phyloP scores from a whole-genome alignment of 495 filamentous ascomycete genomes.

The Penicillium parvum region DNA sequence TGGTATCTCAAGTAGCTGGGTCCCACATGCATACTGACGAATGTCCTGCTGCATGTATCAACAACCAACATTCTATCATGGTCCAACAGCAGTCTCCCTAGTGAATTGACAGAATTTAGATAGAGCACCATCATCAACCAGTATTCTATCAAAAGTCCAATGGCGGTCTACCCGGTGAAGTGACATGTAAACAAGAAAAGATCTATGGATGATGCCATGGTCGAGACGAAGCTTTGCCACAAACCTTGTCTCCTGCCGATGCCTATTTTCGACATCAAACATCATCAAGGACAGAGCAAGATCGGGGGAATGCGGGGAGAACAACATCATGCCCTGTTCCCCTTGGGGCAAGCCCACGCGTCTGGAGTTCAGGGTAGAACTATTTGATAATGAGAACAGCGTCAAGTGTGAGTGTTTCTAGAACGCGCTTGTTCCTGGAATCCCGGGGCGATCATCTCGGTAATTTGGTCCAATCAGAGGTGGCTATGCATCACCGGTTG shows the following conservation, averaged over 20 bases:
- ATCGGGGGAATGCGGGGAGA: conserved; percentile 20
- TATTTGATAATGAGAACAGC: background rate
- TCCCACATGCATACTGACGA: too few species aligned
- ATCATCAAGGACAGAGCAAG: background rate
- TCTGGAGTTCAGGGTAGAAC: background rate
- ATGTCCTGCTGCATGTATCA: too few species aligned
- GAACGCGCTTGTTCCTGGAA: conserved; percentile 20
- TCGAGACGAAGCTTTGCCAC: background rate
- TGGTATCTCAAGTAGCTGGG: too few species aligned
- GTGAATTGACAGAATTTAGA: too few species aligned
- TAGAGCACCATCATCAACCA: too few species aligned
- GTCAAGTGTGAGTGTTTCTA: conserved; percentile 12
- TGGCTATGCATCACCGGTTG: conserved; percentile 17
- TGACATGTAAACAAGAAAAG: too few species aligned
- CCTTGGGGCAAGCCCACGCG: conserved; percentile 23
- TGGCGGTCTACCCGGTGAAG: too few species aligned
- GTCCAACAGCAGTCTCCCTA: too few species aligned
- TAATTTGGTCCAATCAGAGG: conserved; percentile 14
- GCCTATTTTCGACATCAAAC: conserved; percentile 6
- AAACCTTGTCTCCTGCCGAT: conserved; percentile 10
- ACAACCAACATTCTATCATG: too few species aligned
- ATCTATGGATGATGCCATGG: too few species aligned
- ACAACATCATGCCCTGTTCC: conserved; percentile 17
- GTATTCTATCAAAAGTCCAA: too few species aligned
- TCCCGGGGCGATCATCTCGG: conserved; percentile 18